Percentiles rank a stretch among this genome's conserved stretches.
phyloP scores from a whole-genome alignment of 768 basidiomycete species.

The Suillus sp. region DNA sequence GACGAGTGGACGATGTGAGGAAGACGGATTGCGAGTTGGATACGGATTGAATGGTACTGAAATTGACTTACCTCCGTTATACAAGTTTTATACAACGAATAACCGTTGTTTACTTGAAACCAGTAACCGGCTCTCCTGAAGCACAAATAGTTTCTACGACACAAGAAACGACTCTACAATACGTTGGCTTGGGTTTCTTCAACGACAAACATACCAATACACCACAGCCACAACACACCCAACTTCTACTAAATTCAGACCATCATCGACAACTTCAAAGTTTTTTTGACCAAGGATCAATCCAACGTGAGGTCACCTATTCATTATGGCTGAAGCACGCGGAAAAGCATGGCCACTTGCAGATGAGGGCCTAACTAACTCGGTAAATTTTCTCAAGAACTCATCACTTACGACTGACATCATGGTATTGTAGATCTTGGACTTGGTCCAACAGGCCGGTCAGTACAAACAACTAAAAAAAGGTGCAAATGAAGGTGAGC shows the following conservation, averaged over 20 bases:
- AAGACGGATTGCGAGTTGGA: slow-evolving; percentile 60
- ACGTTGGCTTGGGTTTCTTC: slow-evolving; percentile 9
- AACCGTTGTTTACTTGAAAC: neutral
- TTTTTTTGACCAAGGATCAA: slow-evolving; percentile 80
- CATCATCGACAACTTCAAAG: neutral
- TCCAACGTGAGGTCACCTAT: slow-evolving; percentile 73
- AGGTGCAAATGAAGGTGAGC: slow-evolving; percentile 94
- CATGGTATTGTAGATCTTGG: slow-evolving; percentile 69
- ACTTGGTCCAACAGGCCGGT: slow-evolving; percentile 92
- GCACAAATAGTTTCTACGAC: neutral
- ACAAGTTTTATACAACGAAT: neutral
- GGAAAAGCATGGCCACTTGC: slow-evolving; percentile 91
- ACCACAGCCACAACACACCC: slow-evolving; percentile 6
- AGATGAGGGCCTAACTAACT: slow-evolving; percentile 84
- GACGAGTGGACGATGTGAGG: slow-evolving; percentile 56
- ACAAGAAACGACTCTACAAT: neutral
- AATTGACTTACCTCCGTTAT: slow-evolving; percentile 38
- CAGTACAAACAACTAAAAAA: slow-evolving; percentile 99
- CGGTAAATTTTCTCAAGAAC: slow-evolving; percentile 49
- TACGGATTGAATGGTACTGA: slow-evolving; percentile 34
- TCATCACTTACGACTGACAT: slow-evolving; percentile 1
- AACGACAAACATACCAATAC: slow-evolving; percentile 5
- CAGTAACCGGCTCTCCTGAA: neutral
- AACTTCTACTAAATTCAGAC: neutral
- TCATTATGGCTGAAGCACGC: slow-evolving; percentile 64